Evolutionary conservation across 2,329 filamentous ascomycete species (phyloP).

Genomic region (Penicillium crustosum): DNA sequence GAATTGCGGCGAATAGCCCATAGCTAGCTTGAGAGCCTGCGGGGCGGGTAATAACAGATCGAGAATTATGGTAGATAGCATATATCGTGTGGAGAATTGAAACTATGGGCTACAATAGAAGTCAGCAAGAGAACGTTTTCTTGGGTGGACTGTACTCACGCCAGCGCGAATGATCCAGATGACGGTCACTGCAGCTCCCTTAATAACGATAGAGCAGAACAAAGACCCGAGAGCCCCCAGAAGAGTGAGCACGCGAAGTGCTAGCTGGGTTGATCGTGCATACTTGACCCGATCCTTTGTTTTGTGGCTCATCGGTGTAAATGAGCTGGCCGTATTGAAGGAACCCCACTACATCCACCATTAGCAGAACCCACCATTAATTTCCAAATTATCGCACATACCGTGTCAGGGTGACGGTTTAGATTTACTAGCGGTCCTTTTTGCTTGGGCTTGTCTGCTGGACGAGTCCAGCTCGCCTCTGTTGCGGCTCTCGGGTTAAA

Average conservation of each 20-base stretch:
- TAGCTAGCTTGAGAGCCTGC: constrained; percentile 84
- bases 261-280: constrained; percentile 67
- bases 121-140: constrained; percentile 2
- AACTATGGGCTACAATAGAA: constrained; percentile 65
- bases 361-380: constrained; percentile 10
- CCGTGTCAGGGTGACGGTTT: constrained; percentile 78
- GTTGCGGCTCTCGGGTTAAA: constrained; percentile 89
- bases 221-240: constrained; percentile 70
- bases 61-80: constrained; percentile 74
- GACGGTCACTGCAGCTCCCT: constrained; percentile 61
- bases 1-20: constrained; percentile 75
- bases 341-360: constrained; percentile 46
- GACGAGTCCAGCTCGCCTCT: constrained; percentile 70
- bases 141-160: constrained; percentile 52
- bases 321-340: constrained; percentile 58
- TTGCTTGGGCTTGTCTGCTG: constrained; percentile 60
- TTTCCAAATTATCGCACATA: constrained; percentile 45
- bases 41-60: constrained; percentile 68
- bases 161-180: constrained; percentile 76
- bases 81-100: constrained; percentile 72
- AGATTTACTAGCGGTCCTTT: constrained; percentile 77
- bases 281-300: constrained; percentile 71
- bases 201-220: constrained; percentile 74
- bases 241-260: constrained; percentile 65
- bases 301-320: constrained; percentile 65